phyloP scores from a whole-genome alignment of 2,329 filamentous ascomycete genomes.

The Alternaria sp. region DNA sequence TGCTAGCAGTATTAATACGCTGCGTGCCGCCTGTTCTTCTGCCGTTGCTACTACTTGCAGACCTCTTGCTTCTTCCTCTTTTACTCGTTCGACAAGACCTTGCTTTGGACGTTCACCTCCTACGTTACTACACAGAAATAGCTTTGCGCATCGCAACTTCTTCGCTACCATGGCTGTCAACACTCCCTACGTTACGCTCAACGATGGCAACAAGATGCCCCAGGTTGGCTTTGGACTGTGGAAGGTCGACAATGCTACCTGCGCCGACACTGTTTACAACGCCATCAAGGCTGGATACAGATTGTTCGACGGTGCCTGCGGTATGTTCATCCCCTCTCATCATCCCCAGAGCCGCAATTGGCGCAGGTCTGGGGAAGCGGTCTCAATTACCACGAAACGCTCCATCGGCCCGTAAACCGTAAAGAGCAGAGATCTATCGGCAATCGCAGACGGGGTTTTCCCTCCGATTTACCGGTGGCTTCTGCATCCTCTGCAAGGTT shows the following conservation, averaged over 20 bases:
- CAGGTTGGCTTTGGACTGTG: slow-evolving; percentile 45
- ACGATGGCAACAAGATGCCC: slow-evolving; percentile 47
- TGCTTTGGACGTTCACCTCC: slow-evolving; percentile 10
- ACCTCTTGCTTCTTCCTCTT: slow-evolving; percentile 9
- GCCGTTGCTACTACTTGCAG: slow-evolving; percentile 10
- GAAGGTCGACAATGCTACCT: slow-evolving; percentile 43
- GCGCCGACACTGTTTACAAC: slow-evolving; percentile 43
- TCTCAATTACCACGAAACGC: neutral
- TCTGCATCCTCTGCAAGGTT: slow-evolving; percentile 11
- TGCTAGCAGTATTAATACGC: slow-evolving; percentile 31
- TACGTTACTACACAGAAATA: slow-evolving; percentile 3
- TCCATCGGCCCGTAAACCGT: slow-evolving; percentile 5
- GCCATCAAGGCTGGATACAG: slow-evolving; percentile 49
- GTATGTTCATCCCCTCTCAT: slow-evolving; percentile 26
- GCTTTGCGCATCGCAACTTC: slow-evolving; percentile 13
- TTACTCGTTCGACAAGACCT: slow-evolving; percentile 6
- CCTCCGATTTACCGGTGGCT: slow-evolving; percentile 32
- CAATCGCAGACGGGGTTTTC: neutral
- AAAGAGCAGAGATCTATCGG: neutral
- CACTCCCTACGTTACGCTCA: slow-evolving; percentile 39
- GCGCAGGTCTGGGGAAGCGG: neutral
- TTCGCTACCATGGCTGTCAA: slow-evolving; percentile 36
- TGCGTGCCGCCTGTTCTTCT: slow-evolving; percentile 18
- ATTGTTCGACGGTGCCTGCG: slow-evolving; percentile 46
- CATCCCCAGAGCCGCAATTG: neutral